Base-by-base conservation (phyloP, 352 stramenopile species). In the Pythium grandisporangium region DNA sequence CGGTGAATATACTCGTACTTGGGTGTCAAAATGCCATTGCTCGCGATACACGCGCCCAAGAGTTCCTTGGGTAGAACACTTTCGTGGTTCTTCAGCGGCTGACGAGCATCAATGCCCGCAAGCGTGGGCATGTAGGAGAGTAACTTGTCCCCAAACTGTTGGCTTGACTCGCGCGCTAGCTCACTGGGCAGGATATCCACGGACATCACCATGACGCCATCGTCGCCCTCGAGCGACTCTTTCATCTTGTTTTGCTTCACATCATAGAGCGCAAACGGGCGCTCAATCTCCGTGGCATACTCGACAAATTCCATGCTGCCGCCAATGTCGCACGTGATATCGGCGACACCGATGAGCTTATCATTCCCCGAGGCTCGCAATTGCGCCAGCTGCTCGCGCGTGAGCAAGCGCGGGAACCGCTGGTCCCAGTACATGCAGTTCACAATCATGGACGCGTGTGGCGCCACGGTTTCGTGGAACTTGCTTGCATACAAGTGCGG, bases 351-450 rank as follows among this genome's bases (percentile, higher is more conserved):
- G 20, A 96, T 57, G 25, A 98, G 65, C 42, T 94, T 92, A 8
- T 67, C 52, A 47, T 92, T 95, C 55, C 67, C 69, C 34, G 49
- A 45, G 7, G 45, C 63, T 44, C 58, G 71, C 42, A 96, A 55
- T 5, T 83, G 49, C 24, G 75, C 63, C 17, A 97, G 77, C 50
- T 98, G 83, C 38, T 95, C 53, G 33, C 93, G 88, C 7, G 89
- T 96, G 33, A 98, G 60, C 19, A 98, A 48, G n/a, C 93, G 68
- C 21, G 95, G 93, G 60, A 93, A 93, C 4, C 88, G 76, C 39
- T 96, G 71, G 44, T 98, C 93, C 95, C 95, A 98, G 66, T 98
- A 98, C 61, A 96, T 97, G 54, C 88, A 90, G 67, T 98, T 98
- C 36, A 98, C 71, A 19, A 98, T 58, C 52, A 97, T 92, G 26